Conservation (phyloP, 192 early-diverging fungal genomes). For the Cladochytrium replicatum region DNA sequence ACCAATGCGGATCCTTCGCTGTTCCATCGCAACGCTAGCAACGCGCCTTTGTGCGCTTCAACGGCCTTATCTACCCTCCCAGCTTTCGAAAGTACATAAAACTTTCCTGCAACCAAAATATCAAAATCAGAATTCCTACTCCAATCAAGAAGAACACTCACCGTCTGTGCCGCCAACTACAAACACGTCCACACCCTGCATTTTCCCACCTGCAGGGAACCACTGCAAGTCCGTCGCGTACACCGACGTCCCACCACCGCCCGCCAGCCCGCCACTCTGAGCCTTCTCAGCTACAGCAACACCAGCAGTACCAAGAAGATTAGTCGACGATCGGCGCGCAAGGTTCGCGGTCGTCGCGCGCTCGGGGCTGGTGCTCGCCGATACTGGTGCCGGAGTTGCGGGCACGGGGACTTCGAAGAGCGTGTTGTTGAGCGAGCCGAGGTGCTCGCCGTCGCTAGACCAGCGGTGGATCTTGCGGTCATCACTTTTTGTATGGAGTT, state of each 20-base stretch:
- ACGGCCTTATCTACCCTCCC: constrained; percentile 46
- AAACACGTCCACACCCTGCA: constrained; percentile 30
- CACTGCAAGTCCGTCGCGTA: constrained; percentile 44
- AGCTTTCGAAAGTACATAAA: constrained; percentile 40
- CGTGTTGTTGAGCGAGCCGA: constrained; percentile 21
- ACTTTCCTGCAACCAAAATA: constrained; percentile 29
- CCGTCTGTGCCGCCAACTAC: constrained; percentile 45
- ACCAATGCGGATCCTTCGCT: constrained; percentile 43
- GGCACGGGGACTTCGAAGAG: constrained; percentile 17
- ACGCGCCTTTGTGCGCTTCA: constrained; percentile 46
- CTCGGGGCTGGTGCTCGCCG: neutral
- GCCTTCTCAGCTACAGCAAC: neutral
- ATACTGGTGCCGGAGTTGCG: neutral
- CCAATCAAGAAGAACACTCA: constrained; percentile 4
- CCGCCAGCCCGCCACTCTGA: too few relatives aligned
- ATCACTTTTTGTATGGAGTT: constrained; percentile 35
- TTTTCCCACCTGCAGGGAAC: constrained; percentile 41
- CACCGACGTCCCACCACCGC: too few relatives aligned
- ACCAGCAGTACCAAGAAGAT: neutral
- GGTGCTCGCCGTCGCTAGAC: constrained; percentile 43
- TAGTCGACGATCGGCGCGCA: neutral
- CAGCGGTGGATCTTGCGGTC: constrained; percentile 39
- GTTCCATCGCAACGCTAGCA: constrained; percentile 42
- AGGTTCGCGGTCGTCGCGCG: constrained; percentile 7
- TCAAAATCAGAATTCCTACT: constrained; percentile 1